Conservation (phyloP, 768 basidiomycete genomes). For the Suillus tomentosus region DNA sequence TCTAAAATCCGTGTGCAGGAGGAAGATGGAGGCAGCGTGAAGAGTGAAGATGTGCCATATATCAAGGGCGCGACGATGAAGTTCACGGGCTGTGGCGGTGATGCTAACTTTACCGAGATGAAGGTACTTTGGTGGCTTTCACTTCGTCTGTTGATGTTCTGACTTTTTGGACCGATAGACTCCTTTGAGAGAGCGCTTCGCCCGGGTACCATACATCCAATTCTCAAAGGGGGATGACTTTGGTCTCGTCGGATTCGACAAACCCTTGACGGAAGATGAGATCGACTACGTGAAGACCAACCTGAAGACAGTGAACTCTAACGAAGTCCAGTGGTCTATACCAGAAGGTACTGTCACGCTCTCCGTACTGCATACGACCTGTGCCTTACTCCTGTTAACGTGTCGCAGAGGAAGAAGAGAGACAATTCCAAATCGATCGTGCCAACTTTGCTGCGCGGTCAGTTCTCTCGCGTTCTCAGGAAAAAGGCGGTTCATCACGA, state of each 20-base stretch:
- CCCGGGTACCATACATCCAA: constrained; percentile 49
- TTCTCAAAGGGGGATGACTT: constrained; percentile 45
- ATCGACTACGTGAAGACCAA: constrained; percentile 67
- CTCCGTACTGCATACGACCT: not conserved
- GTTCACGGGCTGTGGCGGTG: constrained; percentile 53
- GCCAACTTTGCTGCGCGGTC: constrained; percentile 67
- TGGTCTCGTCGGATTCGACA: constrained; percentile 60
- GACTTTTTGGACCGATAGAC: constrained; percentile 28
- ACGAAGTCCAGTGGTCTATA: constrained; percentile 63
- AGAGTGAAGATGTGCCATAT: constrained; percentile 44
- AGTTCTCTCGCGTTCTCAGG: constrained; percentile 40
- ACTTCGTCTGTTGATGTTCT: constrained; percentile 3
- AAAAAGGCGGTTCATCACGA: constrained; percentile 39
- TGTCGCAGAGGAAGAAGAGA: constrained; percentile 68
- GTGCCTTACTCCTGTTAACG: constrained; percentile 10
- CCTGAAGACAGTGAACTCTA: constrained; percentile 63
- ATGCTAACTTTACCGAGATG: constrained; percentile 65
- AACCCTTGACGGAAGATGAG: constrained; percentile 70
- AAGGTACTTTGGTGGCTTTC: constrained; percentile 36
- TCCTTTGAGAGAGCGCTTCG: constrained; percentile 50
- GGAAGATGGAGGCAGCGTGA: constrained; percentile 48
- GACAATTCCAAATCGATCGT: constrained; percentile 71
- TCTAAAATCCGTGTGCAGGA: constrained; percentile 65
- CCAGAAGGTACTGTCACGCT: constrained; percentile 51
- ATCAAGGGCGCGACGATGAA: constrained; percentile 48